Evolutionary conservation across 108 stramenopile genomes (phyloP).

Genomic region (Cylindrotheca closterium): DNA sequence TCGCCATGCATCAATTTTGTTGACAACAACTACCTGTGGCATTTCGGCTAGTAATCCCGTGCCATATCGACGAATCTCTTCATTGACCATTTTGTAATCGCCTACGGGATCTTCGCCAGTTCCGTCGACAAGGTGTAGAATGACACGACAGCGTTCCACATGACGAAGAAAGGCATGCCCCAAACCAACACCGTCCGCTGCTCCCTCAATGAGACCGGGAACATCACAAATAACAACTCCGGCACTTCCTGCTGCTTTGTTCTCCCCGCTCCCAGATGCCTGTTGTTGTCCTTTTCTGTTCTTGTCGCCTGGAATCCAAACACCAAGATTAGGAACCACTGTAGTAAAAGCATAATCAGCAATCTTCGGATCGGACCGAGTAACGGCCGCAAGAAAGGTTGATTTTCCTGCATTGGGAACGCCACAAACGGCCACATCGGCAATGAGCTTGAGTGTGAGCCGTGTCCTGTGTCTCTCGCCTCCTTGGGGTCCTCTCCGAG

Average conservation of each 20-base stretch:
- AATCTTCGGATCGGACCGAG: conserved; percentile 93
- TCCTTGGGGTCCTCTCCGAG: conserved; percentile 83
- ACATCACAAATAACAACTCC: conserved; percentile 91
- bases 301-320: conserved; percentile 83
- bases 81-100: conserved; percentile 90
- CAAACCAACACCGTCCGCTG: conserved; percentile 81
- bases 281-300: too few relatives aligned
- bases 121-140: conserved; percentile 95
- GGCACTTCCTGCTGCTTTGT: conserved; percentile 65
- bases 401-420: conserved; percentile 98
- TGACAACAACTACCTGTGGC: conserved; percentile 94
- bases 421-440: conserved; percentile 95
- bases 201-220: conserved; percentile 93
- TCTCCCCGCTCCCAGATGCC: too few relatives aligned
- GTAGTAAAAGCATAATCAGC: conserved; percentile 99
- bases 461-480: conserved; percentile 72
- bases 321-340: conserved; percentile 95
- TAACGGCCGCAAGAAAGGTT: conserved; percentile 86
- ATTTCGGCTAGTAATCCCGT: conserved; percentile 81
- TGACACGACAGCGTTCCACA: conserved; percentile 87
- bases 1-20: conserved; percentile 92
- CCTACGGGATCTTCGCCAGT: conserved; percentile 90
- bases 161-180: conserved; percentile 90
- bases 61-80: conserved; percentile 86
- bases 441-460: conserved; percentile 94